Evolutionary conservation across 306 rosid genomes (phyloP), one percentile per base, ranked within the genome.

Genomic region (Malus sylvestris): DNA sequence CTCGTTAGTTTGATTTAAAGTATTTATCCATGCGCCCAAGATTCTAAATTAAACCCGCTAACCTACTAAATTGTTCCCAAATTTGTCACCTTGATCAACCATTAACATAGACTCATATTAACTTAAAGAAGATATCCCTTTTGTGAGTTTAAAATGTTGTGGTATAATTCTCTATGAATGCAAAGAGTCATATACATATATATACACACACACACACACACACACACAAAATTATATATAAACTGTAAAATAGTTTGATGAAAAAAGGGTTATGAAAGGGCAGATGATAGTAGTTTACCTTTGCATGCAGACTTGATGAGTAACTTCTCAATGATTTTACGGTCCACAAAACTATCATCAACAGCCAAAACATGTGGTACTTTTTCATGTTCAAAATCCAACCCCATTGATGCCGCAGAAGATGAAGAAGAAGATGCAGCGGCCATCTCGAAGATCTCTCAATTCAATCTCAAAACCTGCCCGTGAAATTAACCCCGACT

Each of bases 341-440:
- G 72, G 44, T 80, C 83, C 67, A 80, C 18, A 15, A 80, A 22
- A 51, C 83, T 80, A 22, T 80, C 83, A 75, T 80, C 83, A 51
- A 75, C 83, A 15, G 80, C 83, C 69, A 80, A 52, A 69, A 80
- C 76, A 62, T 80, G 83, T 6, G 83, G 80, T 8, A 23, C 2
- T 5, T 46, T 49, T 49, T 7, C 52, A 32, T 60, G 64, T 33
- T 52, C 71, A 40, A 27, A 5, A 30, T 40, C 27, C n/a, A 57
- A 42, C 71, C 60, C 72, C 68, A 69, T 29, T 62, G 77, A 33
- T 4, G 62, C 7, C 15, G 45, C 38, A 8, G 68, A 9, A 49
- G 51, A 8, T 27, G 78, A 44, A 62, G 70, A 64, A 49, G 70
- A 45, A 4, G 71, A 32, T 11, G 52, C 4, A 16, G 67, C n/a